Conservation (phyloP, 495 filamentous ascomycete species). For the Podospora pseudoanserina region DNA sequence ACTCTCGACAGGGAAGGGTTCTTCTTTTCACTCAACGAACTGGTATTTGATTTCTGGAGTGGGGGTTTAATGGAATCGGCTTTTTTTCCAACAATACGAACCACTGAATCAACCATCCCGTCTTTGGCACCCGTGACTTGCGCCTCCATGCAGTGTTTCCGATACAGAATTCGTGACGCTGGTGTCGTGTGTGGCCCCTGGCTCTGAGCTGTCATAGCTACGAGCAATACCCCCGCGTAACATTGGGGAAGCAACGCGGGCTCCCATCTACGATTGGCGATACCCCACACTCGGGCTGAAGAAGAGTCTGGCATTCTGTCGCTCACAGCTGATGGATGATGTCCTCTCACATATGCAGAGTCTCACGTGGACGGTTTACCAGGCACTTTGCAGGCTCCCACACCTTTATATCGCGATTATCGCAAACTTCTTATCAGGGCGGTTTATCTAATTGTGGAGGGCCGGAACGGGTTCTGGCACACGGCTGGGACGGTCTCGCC, state of each 20-base stretch:
- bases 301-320: neutral
- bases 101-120: neutral
- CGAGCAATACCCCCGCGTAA: neutral
- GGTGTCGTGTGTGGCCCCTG: neutral
- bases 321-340: neutral
- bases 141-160: slow-evolving; percentile 5
- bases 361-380: slow-evolving; percentile 19
- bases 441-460: slow-evolving; percentile 32
- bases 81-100: neutral
- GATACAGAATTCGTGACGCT: neutral
- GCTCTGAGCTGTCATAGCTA: neutral
- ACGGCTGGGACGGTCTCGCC: neutral
- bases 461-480: slow-evolving; percentile 18
- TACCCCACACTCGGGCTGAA: neutral
- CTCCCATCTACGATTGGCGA: neutral
- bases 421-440: slow-evolving; percentile 30
- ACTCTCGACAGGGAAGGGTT: slow-evolving; percentile 4
- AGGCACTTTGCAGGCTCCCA: slow-evolving; percentile 7
- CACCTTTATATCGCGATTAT: neutral
- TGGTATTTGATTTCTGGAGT: slow-evolving; percentile 10
- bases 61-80: neutral
- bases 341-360: slow-evolving; percentile 17
- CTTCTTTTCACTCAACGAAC: slow-evolving; percentile 3
- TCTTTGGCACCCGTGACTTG: neutral
- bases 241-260: neutral